Base-by-base conservation (phyloP, 2,329 filamentous ascomycete genomes). In the Ceratocystis ficicola region DNA sequence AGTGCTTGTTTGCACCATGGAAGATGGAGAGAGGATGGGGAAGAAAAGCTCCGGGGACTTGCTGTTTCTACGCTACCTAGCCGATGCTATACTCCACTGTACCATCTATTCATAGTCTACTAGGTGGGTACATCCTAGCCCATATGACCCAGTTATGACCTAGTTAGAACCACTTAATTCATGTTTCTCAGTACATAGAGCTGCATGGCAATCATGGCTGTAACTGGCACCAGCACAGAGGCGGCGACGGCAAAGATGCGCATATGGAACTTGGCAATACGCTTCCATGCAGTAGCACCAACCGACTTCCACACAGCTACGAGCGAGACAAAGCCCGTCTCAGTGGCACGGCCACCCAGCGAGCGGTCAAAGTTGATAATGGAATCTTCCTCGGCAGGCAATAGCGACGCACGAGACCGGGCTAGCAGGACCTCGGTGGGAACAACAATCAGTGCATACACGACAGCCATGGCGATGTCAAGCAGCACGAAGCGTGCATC, bases 331-430 rank as follows among this genome's bases (percentile, higher is more conserved):
- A 83, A 85, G 70, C 89, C 88, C 69, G 80, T 83, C 65, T 88
- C 89, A n/a, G 89, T 86, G 32, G 93, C 83, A 73, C 86, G 87
- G 70, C 89, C 89, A 69, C 82, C 84, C 72, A 95, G 95, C 36
- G 86, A 87, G 69, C 91, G 88, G 79, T 97, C 93, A 72, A 97
- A 96, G 41, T 90, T 87, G 44, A 97, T 86, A 69, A 96, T 88
- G 30, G 89, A 85, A 76, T 95, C 87, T 70, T 91, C 83, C 20
- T 89, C 86, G 67, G 90, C 86, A 0, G 90, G 84, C 2, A 97
- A 84, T 70, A 96, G 85, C 62, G 89, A 93, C 5, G 92, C 91
- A 74, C 95, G 90, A 44, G 96, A 86, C 69, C 93, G 90, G 70
- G 88, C 81, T 67, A 95, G 83, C 25, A 89, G 83, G 41, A 93